Conservation (phyloP, 768 basidiomycete genomes). For the Ramaria sp. region DNA sequence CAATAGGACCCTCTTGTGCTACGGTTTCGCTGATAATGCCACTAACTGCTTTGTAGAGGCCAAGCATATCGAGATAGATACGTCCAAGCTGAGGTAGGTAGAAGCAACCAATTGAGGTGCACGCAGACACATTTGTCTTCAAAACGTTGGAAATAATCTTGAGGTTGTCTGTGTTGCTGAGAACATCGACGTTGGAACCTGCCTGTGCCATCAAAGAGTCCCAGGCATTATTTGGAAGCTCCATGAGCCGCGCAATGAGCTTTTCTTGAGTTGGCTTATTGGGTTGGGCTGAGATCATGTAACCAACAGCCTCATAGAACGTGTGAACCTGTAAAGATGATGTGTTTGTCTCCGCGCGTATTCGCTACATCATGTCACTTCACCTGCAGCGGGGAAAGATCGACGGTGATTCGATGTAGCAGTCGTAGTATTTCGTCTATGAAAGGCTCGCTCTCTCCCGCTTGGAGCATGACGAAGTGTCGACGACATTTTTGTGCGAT, state of each 20-base stretch:
- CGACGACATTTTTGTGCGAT: constrained; percentile 97
- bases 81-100: constrained; percentile 95
- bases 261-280: constrained; percentile 97
- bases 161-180: constrained; percentile 86
- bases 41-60: constrained; percentile 94
- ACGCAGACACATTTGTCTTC: constrained; percentile 97
- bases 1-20: constrained; percentile 74
- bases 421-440: constrained; percentile 92
- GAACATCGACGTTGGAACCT: constrained; percentile 81
- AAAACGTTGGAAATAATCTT: constrained; percentile 94
- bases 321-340: constrained; percentile 60
- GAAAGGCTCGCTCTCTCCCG: constrained; percentile 94
- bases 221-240: constrained; percentile 96
- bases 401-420: constrained; percentile 88
- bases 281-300: constrained; percentile 99
- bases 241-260: constrained; percentile 91
- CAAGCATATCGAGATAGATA: constrained; percentile 96
- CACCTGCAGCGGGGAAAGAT: constrained; percentile 81
- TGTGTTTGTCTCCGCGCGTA: neutral
- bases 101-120: constrained; percentile 93
- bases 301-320: constrained; percentile 97
- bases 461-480: constrained; percentile 98
- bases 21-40: constrained; percentile 93
- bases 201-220: constrained; percentile 96
- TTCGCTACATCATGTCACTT: neutral